Evolutionary conservation across 768 basidiomycete species (phyloP).

Genomic region (Naganishia onofrii): DNA sequence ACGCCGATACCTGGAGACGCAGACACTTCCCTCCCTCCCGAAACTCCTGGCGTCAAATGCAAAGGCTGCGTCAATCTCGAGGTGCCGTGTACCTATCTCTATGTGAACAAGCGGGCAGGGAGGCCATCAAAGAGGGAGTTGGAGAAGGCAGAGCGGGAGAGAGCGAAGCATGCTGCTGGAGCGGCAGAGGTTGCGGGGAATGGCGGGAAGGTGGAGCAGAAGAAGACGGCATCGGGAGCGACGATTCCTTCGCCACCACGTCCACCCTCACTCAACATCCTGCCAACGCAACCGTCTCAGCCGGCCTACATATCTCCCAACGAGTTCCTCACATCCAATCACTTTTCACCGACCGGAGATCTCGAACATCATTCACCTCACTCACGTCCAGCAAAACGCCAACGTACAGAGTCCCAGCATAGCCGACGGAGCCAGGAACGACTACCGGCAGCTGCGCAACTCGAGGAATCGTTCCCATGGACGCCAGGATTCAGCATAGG

Average conservation of each 20-base stretch:
- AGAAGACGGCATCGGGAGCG: background rate
- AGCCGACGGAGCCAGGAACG: background rate
- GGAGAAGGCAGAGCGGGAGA: background rate
- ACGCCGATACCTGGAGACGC: conserved; percentile 7
- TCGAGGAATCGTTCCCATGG: conserved; percentile 1
- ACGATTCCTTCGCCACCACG: background rate
- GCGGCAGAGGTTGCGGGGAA: background rate
- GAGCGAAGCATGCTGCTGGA: background rate
- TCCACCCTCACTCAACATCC: background rate
- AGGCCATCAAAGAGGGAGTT: conserved; percentile 10
- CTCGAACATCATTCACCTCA: background rate
- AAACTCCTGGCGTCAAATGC: background rate
- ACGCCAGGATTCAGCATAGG: background rate
- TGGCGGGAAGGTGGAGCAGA: conserved; percentile 11
- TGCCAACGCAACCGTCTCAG: background rate
- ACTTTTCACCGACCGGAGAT: background rate
- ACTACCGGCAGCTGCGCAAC: background rate
- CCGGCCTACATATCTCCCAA: background rate
- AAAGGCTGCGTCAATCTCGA: conserved; percentile 24
- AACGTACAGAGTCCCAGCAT: conserved; percentile 2
- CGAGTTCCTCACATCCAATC: background rate
- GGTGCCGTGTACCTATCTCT: conserved; percentile 22
- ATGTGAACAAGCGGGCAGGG: conserved; percentile 31
- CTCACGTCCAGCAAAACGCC: background rate
- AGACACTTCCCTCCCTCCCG: background rate